Base-by-base conservation (phyloP, 306 rosid genomes). In the Bauhinia variegata region DNA sequence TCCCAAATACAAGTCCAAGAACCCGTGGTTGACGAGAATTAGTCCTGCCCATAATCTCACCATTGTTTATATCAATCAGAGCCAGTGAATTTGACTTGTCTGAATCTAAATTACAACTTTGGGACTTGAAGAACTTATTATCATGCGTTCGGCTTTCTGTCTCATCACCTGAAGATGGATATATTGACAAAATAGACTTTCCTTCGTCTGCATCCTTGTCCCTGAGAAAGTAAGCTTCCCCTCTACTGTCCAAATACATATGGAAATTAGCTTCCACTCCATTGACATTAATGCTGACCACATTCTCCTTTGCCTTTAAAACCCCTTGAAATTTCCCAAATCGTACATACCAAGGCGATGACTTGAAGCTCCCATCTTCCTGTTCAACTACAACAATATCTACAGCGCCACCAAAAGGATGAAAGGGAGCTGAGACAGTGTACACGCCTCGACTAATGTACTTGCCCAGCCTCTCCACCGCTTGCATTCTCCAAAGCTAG, bases 241-340 rank as follows among this genome's bases (percentile, higher is more conserved):
- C 97, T 72, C 83, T 95, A 46, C 71, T 68, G 82, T 90, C 91
- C 23, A 95, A 72, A 78, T 75, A 73, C 99, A 95, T 95, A 67
- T 85, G 74, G 67, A 88, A 90, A 79, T 48, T 60, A 57, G 95
- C 82, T 8, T 83, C 84, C 5, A 62, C 83, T 10, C 82, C 99
- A 79, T 95, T 91, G 9, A 95, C 99, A 69, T 54, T 46, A 47
- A 95, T 80, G 11, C 59, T 72, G 19, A 95, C 87, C 10, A 86
- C 75, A 54, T 81, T 90, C 76, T 95, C 99, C 70, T 63, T 86
- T 0, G 92, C 54, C 67, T 87, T 95, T 74, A 95, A 76, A 80
- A 91, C 92, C 38, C 99, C 99, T 65, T 88, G 99, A 73, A 91
- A 95, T 70, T 90, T 95, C 9, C 97, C 99, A 51, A 95, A 90